These are phyloP conservation scores for Aphanomyces astaci DNA, from an alignment of 352 stramenopile genomes.

Conservation along the genomic window DNA sequence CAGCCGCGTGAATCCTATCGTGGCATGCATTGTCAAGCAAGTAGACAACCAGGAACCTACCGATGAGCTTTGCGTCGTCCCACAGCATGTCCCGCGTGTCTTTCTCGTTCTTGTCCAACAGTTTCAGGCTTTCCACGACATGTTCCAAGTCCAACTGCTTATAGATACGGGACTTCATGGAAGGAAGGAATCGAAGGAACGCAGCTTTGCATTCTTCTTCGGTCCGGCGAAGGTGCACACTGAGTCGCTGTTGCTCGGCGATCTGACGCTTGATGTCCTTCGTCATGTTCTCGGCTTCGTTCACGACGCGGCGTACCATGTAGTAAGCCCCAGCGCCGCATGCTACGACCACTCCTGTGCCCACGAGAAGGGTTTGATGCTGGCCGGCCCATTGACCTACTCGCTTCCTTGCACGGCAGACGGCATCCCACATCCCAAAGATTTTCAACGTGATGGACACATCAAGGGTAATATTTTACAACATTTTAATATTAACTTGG, in stretches of 20 bases:
- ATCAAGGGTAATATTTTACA: constrained; percentile 16
- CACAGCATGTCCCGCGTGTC: constrained; percentile 19
- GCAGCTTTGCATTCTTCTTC: constrained; percentile 20
- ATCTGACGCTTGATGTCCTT: constrained; percentile 11
- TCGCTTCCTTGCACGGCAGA: constrained; percentile 9
- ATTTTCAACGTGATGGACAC: constrained; percentile 5
- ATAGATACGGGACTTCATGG: constrained; percentile 18
- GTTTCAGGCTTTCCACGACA: constrained; percentile 16
- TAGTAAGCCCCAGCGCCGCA: constrained; percentile 16
- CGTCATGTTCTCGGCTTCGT: constrained; percentile 20
- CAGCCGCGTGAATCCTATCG: constrained; percentile 9
- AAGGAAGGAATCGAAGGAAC: constrained; percentile 21
- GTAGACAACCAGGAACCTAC: background rate
- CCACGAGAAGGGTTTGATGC: constrained; percentile 20
- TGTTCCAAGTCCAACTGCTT: constrained; percentile 20
- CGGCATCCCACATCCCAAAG: constrained; percentile 7
- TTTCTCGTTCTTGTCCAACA: constrained; percentile 19
- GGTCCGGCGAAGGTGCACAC: constrained; percentile 12
- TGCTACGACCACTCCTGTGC: constrained; percentile 16
- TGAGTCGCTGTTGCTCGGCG: constrained; percentile 4
- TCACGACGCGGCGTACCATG: constrained; percentile 1
- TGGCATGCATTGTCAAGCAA: background rate
- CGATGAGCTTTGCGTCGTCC: constrained; percentile 20
- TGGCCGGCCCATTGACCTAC: constrained; percentile 14
- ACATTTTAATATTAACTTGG: background rate